Conservation (phyloP, 805 yeast species). For the Barnettozyma salicaria region DNA sequence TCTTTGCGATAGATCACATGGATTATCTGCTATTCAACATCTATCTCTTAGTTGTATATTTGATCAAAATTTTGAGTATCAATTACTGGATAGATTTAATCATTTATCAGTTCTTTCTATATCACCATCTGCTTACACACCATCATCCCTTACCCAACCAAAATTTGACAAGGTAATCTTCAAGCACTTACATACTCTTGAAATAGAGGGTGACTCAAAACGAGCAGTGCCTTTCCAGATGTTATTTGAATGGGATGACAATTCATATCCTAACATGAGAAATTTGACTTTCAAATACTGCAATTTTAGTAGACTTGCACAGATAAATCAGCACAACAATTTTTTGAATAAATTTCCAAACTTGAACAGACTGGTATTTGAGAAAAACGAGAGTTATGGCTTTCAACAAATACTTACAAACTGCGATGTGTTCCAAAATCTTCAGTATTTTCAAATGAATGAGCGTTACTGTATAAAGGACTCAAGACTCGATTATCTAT, state of each 20-base stretch:
- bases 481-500: slow-evolving; percentile 3
- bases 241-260: slow-evolving; percentile 14
- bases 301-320: slow-evolving; percentile 16
- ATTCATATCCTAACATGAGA: slow-evolving; percentile 14
- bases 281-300: slow-evolving; percentile 20
- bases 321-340: slow-evolving; percentile 17
- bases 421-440: slow-evolving; percentile 8
- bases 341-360: slow-evolving; percentile 20
- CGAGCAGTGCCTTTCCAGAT: slow-evolving; percentile 17
- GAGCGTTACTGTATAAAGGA: slow-evolving; percentile 9
- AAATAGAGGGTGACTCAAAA: slow-evolving; percentile 17
- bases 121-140: slow-evolving; percentile 3
- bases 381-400: slow-evolving; percentile 15
- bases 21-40: slow-evolving; percentile 9
- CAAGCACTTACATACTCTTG: slow-evolving; percentile 11
- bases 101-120: slow-evolving; percentile 16
- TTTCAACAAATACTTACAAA: slow-evolving; percentile 7
- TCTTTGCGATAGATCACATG: slow-evolving; percentile 17
- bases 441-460: slow-evolving; percentile 8
- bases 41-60: slow-evolving; percentile 18
- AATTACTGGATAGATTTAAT: slow-evolving; percentile 13
- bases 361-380: slow-evolving; percentile 17
- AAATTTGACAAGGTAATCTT: neutral
- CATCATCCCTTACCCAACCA: slow-evolving; percentile 5
- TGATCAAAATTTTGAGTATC: slow-evolving; percentile 18